These are phyloP conservation scores for Diversispora epigaea DNA, from an alignment of 192 early-diverging fungal genomes.

Conservation along the genomic window DNA sequence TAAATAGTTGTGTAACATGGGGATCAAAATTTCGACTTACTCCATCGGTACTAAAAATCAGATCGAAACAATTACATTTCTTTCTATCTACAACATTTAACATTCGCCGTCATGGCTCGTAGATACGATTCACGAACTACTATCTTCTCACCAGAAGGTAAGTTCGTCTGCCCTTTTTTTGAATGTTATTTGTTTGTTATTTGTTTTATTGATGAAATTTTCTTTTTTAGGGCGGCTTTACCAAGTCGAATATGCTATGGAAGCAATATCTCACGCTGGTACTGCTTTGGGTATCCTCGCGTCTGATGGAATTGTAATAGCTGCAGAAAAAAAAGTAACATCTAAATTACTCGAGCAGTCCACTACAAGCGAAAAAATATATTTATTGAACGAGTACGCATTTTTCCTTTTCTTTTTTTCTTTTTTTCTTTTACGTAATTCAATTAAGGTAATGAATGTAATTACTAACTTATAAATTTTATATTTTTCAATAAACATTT, in stretches of 20 bases:
- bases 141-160: conserved; percentile 99
- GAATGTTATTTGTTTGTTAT: neutral
- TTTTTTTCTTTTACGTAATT: neutral
- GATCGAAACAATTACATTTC: too few species aligned
- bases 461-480: neutral
- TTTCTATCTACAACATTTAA: too few species aligned
- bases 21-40: too few species aligned
- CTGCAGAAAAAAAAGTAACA: conserved; percentile 94
- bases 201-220: neutral
- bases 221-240: conserved; percentile 80
- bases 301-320: conserved; percentile 92
- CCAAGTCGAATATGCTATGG: conserved; percentile 99
- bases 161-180: neutral
- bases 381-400: conserved; percentile 88
- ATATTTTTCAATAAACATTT: neutral
- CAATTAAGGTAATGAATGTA: conserved; percentile 3
- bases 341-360: conserved; percentile 90
- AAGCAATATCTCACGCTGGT: conserved; percentile 97
- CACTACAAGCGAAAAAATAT: conserved; percentile 90
- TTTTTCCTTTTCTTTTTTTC: neutral
- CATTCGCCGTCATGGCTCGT: conserved; percentile 71
- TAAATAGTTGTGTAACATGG: too few species aligned
- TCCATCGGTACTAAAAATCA: too few species aligned
- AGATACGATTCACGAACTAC: conserved; percentile 98
- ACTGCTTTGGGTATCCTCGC: conserved; percentile 91